A percentile compares a stretch with the other conserved stretches of the same genome.
These are phyloP conservation scores for Chenopodium berlandieri DNA, from an alignment of 148 eudicot genomes.

Conservation along the genomic window DNA sequence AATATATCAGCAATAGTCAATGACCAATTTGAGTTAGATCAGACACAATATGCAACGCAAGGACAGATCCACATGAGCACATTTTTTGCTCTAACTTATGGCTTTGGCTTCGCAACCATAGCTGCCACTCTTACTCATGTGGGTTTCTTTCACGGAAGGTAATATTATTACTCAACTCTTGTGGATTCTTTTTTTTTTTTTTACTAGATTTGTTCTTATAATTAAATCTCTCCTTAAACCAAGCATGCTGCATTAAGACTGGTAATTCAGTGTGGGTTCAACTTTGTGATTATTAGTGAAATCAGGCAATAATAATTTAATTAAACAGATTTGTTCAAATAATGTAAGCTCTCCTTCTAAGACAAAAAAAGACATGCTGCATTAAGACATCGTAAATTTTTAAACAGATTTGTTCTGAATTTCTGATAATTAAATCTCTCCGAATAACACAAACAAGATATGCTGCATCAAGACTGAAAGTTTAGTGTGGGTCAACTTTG, in stretches of 20 bases:
- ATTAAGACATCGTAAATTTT: too few relatives aligned
- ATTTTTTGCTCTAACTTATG: slow-evolving; percentile 89
- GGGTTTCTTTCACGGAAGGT: slow-evolving; percentile 82
- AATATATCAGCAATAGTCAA: slow-evolving; percentile 76
- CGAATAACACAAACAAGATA: not conserved
- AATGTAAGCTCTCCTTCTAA: too few relatives aligned
- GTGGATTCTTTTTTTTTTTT: not conserved
- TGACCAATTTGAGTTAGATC: slow-evolving; percentile 64
- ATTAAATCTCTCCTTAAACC: not conserved
- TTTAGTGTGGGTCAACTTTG: too few relatives aligned
- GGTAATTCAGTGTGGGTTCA: too few relatives aligned
- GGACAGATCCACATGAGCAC: slow-evolving; percentile 79
- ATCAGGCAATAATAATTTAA: too few relatives aligned
- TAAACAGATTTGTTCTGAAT: not conserved
- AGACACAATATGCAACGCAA: slow-evolving; percentile 45
- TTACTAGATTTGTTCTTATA: not conserved
- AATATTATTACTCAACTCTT: slow-evolving; percentile 14
- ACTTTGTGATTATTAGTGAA: too few relatives aligned
- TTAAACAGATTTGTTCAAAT: too few relatives aligned
- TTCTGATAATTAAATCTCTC: not conserved
- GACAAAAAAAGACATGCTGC: too few relatives aligned
- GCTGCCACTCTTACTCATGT: slow-evolving; percentile 86
- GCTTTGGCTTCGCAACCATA: slow-evolving; percentile 88
- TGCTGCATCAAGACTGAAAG: too few relatives aligned
- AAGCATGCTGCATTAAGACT: not conserved